Conservation (phyloP, 2,329 filamentous ascomycete species). For the Tetracladium maxilliforme region DNA sequence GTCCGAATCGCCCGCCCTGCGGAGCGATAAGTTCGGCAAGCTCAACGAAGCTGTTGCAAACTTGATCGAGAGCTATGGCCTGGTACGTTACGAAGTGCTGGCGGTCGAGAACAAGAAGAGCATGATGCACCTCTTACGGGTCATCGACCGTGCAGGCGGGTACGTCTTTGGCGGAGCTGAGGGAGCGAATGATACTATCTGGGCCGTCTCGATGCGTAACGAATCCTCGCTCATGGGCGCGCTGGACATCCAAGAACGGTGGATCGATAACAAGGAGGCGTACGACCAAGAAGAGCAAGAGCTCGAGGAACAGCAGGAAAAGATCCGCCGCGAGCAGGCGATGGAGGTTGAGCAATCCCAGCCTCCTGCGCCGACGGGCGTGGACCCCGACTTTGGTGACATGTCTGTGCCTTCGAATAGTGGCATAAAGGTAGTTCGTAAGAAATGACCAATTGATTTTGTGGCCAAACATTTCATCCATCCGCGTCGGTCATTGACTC, state of each 20-base stretch:
- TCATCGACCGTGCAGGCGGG: constrained; percentile 82
- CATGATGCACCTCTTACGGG: constrained; percentile 82
- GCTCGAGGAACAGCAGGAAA: constrained; percentile 62
- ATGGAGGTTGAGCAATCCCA: constrained; percentile 18
- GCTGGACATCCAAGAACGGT: constrained; percentile 85
- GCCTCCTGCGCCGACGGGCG: constrained; percentile 6
- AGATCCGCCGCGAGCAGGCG: constrained; percentile 23
- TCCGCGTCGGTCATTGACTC: constrained; percentile 27
- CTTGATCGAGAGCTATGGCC: constrained; percentile 75
- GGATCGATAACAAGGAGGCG: constrained; percentile 81
- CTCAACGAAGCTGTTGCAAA: constrained; percentile 79
- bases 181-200: constrained; percentile 90
- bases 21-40: constrained; percentile 62
- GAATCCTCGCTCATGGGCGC: constrained; percentile 64
- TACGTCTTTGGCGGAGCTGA: constrained; percentile 87
- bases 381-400: constrained; percentile 30
- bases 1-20: constrained; percentile 56
- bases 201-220: constrained; percentile 85
- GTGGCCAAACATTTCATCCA: constrained; percentile 22
- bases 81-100: constrained; percentile 85
- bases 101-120: constrained; percentile 94
- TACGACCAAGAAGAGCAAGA: constrained; percentile 69
- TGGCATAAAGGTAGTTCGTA: constrained; percentile 57
- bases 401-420: constrained; percentile 35
- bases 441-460: constrained; percentile 48